These are phyloP conservation scores for Xylaria sp. DNA, from an alignment of 2,329 filamentous ascomycete species.

Conservation along the genomic window DNA sequence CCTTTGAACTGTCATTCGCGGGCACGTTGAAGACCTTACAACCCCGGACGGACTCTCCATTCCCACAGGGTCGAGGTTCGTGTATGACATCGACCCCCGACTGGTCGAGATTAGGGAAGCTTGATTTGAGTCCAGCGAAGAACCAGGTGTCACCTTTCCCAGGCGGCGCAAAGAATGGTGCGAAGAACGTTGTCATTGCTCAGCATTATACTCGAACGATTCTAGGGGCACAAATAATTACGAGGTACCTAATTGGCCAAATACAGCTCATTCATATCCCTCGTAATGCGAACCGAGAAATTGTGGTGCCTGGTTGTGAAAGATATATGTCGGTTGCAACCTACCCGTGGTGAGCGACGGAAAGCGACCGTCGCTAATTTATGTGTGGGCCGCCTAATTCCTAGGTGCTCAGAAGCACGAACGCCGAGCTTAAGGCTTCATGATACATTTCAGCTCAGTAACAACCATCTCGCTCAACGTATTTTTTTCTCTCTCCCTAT, in stretches of 20 bases:
- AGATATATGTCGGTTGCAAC: background rate
- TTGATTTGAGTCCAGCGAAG: slow-evolving; percentile 58
- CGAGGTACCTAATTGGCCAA: too few relatives aligned
- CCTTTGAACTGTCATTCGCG: slow-evolving; percentile 45
- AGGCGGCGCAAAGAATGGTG: slow-evolving; percentile 27
- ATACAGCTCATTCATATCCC: too few relatives aligned
- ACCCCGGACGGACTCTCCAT: slow-evolving; percentile 49
- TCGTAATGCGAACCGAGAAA: background rate
- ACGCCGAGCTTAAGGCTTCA: background rate
- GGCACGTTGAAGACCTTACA: slow-evolving; percentile 65
- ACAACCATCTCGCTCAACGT: background rate
- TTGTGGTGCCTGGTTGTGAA: background rate
- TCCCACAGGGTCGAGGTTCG: slow-evolving; percentile 45
- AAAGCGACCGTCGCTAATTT: too few relatives aligned
- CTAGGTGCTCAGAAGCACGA: background rate
- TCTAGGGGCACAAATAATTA: background rate
- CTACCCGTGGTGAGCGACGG: background rate
- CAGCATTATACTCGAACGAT: background rate
- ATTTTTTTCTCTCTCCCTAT: too few relatives aligned
- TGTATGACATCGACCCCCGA: slow-evolving; percentile 47
- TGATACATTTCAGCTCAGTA: background rate
- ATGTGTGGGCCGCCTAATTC: too few relatives aligned
- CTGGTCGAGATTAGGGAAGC: slow-evolving; percentile 58
- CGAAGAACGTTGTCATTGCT: slow-evolving; percentile 24
- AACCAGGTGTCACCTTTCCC: slow-evolving; percentile 53